These are phyloP conservation scores for Diophrys appendiculata DNA, from an alignment of 73 alveolate genomes.

Conservation along the genomic window DNA sequence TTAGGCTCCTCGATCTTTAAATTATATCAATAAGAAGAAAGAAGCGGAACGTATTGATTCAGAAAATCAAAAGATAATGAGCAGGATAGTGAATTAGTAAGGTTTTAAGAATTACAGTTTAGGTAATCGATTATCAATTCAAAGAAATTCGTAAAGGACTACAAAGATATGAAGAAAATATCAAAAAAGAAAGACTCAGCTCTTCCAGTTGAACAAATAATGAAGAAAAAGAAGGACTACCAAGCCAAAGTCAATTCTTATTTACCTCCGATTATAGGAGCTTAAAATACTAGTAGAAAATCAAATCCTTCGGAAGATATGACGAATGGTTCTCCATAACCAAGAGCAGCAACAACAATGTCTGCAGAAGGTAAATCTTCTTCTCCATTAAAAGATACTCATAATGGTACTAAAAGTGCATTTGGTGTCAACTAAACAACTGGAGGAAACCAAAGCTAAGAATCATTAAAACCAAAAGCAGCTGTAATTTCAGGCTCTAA, in stretches of 20 bases:
- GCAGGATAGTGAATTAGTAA: conserved; percentile 28
- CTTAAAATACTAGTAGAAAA: background rate
- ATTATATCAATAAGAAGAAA: conserved; percentile 24
- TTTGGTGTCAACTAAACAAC: too few relatives aligned
- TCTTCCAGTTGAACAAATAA: background rate
- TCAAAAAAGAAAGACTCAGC: background rate
- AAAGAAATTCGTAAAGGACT: conserved; percentile 5
- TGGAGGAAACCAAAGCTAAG: too few relatives aligned
- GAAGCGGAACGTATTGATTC: conserved; percentile 60
- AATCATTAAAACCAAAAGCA: too few relatives aligned
- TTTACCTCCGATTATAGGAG: background rate
- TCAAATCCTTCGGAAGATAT: too few relatives aligned
- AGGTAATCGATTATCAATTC: background rate
- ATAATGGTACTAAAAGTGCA: too few relatives aligned
- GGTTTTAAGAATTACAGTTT: background rate
- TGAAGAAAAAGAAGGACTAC: background rate
- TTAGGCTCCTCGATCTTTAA: conserved; percentile 15
- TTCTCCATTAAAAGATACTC: too few relatives aligned
- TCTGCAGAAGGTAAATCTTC: too few relatives aligned
- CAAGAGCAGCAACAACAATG: too few relatives aligned
- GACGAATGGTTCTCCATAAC: too few relatives aligned
- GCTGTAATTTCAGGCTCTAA: too few relatives aligned
- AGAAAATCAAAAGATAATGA: conserved; percentile 46
- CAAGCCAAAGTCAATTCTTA: background rate
- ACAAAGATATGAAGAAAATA: background rate